phyloP scores from a whole-genome alignment of 768 basidiomycete species.

The Dioszegia aurantiaca region DNA sequence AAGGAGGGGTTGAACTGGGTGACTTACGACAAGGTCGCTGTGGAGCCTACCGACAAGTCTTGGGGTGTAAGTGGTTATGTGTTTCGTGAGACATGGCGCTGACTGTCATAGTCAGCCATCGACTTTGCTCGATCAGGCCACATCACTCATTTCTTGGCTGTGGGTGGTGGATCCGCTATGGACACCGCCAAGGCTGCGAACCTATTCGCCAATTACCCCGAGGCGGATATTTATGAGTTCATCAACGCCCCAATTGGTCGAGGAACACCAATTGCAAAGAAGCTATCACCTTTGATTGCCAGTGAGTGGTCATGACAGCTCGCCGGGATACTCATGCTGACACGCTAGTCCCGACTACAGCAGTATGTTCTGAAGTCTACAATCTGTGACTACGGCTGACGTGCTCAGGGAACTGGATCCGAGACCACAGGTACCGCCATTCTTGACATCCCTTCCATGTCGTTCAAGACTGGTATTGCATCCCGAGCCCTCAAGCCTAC shows the following conservation, averaged over 20 bases:
- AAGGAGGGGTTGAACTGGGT: conserved; percentile 57
- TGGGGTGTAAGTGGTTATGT: conserved; percentile 38
- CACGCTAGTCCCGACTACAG: conserved; percentile 63
- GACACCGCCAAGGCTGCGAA: conserved; percentile 96
- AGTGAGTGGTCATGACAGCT: conserved; percentile 52
- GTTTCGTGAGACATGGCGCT: neutral
- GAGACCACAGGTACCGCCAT: conserved; percentile 96
- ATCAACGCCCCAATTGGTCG: conserved; percentile 95
- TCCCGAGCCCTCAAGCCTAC: conserved; percentile 85
- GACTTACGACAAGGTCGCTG: conserved; percentile 54
- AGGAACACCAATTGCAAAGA: conserved; percentile 73
- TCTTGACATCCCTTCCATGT: conserved; percentile 74
- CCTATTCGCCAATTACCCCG: conserved; percentile 77
- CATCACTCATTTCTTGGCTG: conserved; percentile 75
- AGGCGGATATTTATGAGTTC: conserved; percentile 90
- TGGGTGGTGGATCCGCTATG: conserved; percentile 62
- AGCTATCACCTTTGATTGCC: conserved; percentile 79
- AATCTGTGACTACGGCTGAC: conserved; percentile 15
- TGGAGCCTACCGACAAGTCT: conserved; percentile 81
- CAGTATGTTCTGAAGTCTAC: conserved; percentile 56
- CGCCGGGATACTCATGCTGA: neutral
- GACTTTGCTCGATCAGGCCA: conserved; percentile 79
- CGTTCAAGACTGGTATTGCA: conserved; percentile 96
- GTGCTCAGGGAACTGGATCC: conserved; percentile 54
- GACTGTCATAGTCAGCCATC: conserved; percentile 67